Evolutionary conservation across 441 rosid genomes (phyloP).

Genomic region (Brassica hybrid): DNA sequence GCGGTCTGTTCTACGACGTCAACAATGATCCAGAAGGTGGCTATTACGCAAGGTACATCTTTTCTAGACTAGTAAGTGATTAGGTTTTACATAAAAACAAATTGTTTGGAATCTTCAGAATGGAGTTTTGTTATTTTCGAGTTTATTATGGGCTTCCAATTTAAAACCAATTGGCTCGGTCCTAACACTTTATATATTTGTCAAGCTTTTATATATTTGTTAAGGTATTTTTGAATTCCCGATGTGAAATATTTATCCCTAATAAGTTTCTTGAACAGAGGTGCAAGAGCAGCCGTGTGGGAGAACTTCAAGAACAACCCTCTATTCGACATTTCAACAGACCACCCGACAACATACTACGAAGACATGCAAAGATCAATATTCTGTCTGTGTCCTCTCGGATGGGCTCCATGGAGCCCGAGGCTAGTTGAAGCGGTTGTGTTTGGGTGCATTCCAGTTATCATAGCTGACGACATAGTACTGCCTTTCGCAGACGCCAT

Average conservation of each 20-base stretch:
- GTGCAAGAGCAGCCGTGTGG: constrained; percentile 99
- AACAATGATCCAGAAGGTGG: constrained; percentile 92
- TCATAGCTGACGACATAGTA: constrained; percentile 91
- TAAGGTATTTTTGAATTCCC: too few relatives aligned
- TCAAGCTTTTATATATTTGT: too few relatives aligned
- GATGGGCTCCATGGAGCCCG: constrained; percentile 99
- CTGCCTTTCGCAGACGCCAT: constrained; percentile 92
- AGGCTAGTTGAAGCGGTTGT: constrained; percentile 95
- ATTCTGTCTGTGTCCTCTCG: constrained; percentile 91
- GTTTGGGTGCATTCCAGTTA: too few relatives aligned
- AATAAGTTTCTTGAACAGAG: too few relatives aligned
- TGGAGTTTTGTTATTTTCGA: too few relatives aligned
- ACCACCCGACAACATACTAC: constrained; percentile 90
- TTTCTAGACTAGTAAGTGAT: neutral
- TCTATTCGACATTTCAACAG: constrained; percentile 87
- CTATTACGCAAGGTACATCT: constrained; percentile 77
- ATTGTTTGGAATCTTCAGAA: too few relatives aligned
- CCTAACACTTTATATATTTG: too few relatives aligned
- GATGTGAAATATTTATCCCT: too few relatives aligned
- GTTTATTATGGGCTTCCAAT: too few relatives aligned
- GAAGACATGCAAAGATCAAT: constrained; percentile 95
- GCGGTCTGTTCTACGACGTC: constrained; percentile 88
- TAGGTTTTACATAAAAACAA: constrained; percentile 5
- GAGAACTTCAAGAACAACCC: constrained; percentile 95
- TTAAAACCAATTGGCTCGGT: too few relatives aligned